Conservation (phyloP, 805 yeast species). For the Brettanomyces bruxellensis region DNA sequence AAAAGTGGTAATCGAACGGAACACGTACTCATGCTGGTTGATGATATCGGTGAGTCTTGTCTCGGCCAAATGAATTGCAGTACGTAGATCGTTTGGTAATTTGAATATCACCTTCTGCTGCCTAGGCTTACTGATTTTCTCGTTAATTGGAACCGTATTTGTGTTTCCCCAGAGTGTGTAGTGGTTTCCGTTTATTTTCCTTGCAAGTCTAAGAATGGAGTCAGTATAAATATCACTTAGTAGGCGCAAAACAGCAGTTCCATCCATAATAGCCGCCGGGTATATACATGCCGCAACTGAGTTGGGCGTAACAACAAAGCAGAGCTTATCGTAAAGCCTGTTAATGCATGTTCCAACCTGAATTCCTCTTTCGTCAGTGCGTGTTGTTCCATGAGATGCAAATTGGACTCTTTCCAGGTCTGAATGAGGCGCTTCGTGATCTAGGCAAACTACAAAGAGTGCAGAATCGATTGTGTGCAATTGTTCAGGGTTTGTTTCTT, state of each 20-base stretch:
- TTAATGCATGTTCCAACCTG: constrained; percentile 52
- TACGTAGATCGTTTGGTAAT: constrained; percentile 36
- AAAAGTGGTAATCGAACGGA: constrained; percentile 20
- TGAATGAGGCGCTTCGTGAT: constrained; percentile 34
- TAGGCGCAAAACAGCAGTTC: constrained; percentile 47
- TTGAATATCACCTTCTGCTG: constrained; percentile 24
- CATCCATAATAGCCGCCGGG: constrained; percentile 51
- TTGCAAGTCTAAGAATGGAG: constrained; percentile 45
- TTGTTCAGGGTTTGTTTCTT: constrained; percentile 27
- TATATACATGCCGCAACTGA: constrained; percentile 53
- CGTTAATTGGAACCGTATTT: constrained; percentile 26
- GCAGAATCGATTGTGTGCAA: constrained; percentile 38
- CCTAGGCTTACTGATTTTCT: constrained; percentile 28
- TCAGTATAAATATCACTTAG: constrained; percentile 52
- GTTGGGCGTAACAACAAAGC: constrained; percentile 43
- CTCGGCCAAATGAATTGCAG: constrained; percentile 45
- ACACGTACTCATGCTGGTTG: constrained; percentile 47
- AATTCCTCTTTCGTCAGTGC: constrained; percentile 34
- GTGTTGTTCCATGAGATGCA: constrained; percentile 44
- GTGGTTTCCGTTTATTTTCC: constrained; percentile 48
- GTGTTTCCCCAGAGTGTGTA: constrained; percentile 44
- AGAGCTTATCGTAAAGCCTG: constrained; percentile 52
- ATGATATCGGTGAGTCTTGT: constrained; percentile 50
- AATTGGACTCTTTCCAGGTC: constrained; percentile 41
- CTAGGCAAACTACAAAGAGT: constrained; percentile 43